A percentile compares a stretch with the other conserved stretches of the same genome.
These are phyloP conservation scores for Podospora conica DNA, from an alignment of 495 filamentous ascomycete species.

Conservation along the genomic window DNA sequence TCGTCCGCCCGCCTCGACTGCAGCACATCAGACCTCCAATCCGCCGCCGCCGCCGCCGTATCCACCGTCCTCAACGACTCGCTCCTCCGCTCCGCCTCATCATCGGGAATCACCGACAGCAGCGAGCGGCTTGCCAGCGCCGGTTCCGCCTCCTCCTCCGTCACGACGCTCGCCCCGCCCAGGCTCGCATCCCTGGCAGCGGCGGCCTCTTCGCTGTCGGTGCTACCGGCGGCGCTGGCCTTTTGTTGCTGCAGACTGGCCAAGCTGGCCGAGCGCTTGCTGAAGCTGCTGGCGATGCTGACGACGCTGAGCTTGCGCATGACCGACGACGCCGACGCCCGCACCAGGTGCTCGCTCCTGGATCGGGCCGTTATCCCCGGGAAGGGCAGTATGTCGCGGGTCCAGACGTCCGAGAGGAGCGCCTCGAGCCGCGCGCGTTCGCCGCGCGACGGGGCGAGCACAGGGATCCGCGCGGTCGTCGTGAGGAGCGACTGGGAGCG, in stretches of 20 bases:
- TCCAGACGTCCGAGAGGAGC: conserved; percentile 74
- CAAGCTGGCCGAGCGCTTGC: conserved; percentile 47
- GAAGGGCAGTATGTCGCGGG: conserved; percentile 71
- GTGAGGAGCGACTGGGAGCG: conserved; percentile 67
- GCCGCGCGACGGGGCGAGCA: conserved; percentile 60
- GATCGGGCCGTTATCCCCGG: conserved; percentile 70
- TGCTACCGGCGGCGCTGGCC: conserved; percentile 12
- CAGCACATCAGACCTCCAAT: not conserved
- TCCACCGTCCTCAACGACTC: conserved; percentile 3
- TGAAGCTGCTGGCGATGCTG: conserved; percentile 58
- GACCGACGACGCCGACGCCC: conserved; percentile 66
- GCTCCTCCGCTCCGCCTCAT: conserved; percentile 29
- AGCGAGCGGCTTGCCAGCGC: conserved; percentile 10
- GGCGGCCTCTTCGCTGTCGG: not conserved
- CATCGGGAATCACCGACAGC: conserved; percentile 36
- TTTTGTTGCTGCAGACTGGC: conserved; percentile 24
- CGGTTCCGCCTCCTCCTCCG: conserved; percentile 1
- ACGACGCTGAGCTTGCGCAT: conserved; percentile 79
- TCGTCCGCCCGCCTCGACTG: not conserved
- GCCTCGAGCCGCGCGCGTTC: conserved; percentile 75
- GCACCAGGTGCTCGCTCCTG: conserved; percentile 58
- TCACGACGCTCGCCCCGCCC: not conserved
- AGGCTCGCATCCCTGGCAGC: not conserved
- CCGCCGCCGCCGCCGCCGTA: not conserved
- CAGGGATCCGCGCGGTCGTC: conserved; percentile 53